Evolutionary conservation across 192 early-diverging fungal species (phyloP).

Genomic region (Coemansia umbellata): DNA sequence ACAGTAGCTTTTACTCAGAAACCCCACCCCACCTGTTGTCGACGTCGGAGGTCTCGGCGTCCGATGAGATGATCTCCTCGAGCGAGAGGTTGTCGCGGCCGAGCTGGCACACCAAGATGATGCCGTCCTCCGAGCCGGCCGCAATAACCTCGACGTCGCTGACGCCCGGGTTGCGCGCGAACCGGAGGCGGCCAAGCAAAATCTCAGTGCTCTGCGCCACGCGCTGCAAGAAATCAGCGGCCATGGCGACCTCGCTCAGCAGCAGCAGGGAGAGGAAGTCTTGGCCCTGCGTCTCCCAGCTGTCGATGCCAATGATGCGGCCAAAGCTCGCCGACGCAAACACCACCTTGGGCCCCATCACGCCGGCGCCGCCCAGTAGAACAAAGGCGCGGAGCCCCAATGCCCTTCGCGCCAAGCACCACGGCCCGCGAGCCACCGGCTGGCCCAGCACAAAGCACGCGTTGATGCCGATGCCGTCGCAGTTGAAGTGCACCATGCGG

Average conservation of each 20-base stretch:
- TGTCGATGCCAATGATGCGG: constrained; percentile 7
- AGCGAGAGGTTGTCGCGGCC: constrained; percentile 24
- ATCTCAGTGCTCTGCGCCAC: background rate
- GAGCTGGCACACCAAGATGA: constrained; percentile 26
- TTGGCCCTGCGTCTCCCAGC: constrained; percentile 17
- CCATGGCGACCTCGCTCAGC: constrained; percentile 5
- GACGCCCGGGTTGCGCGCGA: background rate
- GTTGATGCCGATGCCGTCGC: constrained; percentile 20
- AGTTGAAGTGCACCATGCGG: constrained; percentile 18
- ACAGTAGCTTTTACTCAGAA: too few species aligned
- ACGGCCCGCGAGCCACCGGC: too few species aligned
- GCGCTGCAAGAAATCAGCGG: constrained; percentile 8
- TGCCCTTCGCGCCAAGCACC: too few species aligned
- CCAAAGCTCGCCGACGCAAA: constrained; percentile 25
- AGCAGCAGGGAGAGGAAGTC: constrained; percentile 18
- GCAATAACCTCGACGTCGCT: constrained; percentile 21
- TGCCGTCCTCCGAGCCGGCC: constrained; percentile 22
- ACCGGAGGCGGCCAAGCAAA: background rate
- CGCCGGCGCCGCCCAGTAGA: background rate
- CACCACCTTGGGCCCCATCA: constrained; percentile 16
- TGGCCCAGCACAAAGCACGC: constrained; percentile 1
- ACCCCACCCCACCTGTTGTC: too few species aligned
- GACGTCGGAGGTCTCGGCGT: constrained; percentile 24
- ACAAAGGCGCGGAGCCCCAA: background rate
- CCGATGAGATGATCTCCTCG: constrained; percentile 37